phyloP scores from a whole-genome alignment of 1,284 basidiomycete species.

The Tremellales sp. region DNA sequence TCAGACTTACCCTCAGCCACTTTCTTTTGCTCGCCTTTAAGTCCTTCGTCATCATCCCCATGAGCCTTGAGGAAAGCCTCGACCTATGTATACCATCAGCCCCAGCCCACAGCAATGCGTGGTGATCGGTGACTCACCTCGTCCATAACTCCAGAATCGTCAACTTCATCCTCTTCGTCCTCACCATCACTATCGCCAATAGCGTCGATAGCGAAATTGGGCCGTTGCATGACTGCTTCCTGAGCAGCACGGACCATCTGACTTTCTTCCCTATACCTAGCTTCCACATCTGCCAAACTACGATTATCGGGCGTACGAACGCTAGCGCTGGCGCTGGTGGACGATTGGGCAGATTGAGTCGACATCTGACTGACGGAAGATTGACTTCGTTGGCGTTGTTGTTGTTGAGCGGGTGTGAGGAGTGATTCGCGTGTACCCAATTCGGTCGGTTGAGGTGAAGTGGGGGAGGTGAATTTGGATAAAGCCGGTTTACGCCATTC shows the following conservation, averaged over 20 bases:
- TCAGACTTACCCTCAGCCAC: constrained; percentile 49
- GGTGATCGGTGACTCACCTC: constrained; percentile 56
- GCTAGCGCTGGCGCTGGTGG: constrained; percentile 55
- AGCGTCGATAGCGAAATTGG: constrained; percentile 89
- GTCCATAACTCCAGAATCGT: constrained; percentile 73
- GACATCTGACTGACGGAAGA: constrained; percentile 38
- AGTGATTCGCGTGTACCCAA: constrained; percentile 83
- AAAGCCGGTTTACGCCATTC: constrained; percentile 64
- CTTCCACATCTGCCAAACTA: constrained; percentile 19
- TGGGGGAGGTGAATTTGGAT: constrained; percentile 66
- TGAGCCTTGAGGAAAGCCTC: constrained; percentile 82
- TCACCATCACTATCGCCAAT: constrained; percentile 75
- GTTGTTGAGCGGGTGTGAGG: constrained; percentile 52
- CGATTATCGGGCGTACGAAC: constrained; percentile 25
- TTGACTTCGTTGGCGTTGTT: constrained; percentile 26
- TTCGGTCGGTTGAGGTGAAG: constrained; percentile 55
- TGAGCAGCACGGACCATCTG: constrained; percentile 70
- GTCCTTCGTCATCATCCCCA: constrained; percentile 65
- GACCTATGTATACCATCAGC: constrained; percentile 52
- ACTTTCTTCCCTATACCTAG: constrained; percentile 42
- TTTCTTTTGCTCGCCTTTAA: constrained; percentile 77
- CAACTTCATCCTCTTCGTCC: constrained; percentile 57
- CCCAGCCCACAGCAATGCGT: too few relatives aligned
- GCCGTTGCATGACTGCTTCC: constrained; percentile 79
- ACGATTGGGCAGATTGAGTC: constrained; percentile 48